Percentiles rank a stretch among this genome's conserved stretches.
phyloP scores from a whole-genome alignment of 2,329 filamentous ascomycete species.

The Cucurbitaria berberidis region DNA sequence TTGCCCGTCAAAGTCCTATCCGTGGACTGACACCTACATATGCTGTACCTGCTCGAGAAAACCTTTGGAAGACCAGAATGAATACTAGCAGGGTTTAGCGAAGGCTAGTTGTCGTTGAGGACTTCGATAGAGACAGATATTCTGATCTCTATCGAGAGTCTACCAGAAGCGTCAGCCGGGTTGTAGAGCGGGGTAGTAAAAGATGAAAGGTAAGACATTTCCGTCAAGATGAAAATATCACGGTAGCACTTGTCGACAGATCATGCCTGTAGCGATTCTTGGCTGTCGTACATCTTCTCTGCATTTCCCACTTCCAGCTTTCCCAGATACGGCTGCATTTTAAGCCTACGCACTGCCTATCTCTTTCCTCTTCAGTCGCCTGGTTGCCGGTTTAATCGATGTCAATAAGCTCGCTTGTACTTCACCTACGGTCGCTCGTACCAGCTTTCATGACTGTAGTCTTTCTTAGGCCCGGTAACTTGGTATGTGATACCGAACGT shows the following conservation, averaged over 20 bases:
- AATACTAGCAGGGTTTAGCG: neutral
- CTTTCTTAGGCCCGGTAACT: conserved; percentile 75
- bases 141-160: neutral
- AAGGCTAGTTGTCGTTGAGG: neutral
- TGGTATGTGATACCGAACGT: conserved; percentile 61
- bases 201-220: neutral
- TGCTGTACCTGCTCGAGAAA: neutral
- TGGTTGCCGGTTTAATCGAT: neutral
- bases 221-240: neutral
- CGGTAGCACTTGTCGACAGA: neutral
- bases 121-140: neutral
- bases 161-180: neutral
- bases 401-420: neutral
- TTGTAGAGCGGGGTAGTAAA: neutral
- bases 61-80: neutral
- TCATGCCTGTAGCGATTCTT: neutral
- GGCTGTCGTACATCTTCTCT: neutral
- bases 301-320: neutral
- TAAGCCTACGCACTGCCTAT: neutral
- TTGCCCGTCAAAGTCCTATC: neutral
- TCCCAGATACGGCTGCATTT: neutral
- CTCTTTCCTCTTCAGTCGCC: neutral
- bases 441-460: conserved; percentile 61
- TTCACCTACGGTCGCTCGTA: conserved; percentile 32
- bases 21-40: neutral